Base-by-base conservation (phyloP, 768 basidiomycete species). In the Agaricus blazei region DNA sequence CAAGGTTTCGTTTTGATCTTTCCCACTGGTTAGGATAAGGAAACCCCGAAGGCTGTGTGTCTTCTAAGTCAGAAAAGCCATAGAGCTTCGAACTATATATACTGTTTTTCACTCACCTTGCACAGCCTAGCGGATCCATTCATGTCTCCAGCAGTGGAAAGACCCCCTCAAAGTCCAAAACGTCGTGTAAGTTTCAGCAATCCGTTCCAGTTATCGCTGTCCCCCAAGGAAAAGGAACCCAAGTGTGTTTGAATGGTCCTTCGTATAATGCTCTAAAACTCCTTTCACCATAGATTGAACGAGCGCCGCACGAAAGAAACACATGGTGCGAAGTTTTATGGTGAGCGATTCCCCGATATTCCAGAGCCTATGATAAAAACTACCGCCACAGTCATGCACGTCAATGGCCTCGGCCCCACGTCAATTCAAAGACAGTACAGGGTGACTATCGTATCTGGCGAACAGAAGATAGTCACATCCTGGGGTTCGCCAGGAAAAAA, bases 61-160 rank as follows among this genome's bases (percentile, higher is more conserved):
- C 46, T 47, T 47, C 28, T 9, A 14, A 34, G n/a, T 26, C 12
- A 38, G 24, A n/a, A 28, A 41, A 28, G 26, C 52, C 42, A 4
- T 24, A 36, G 6, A 9, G 38, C 28, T n/a, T 26, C 19, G 27
- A 14, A 19, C 44, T 53, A 53, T 53, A 46, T 53, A 53, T 47
- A 53, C 28, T n/a, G 15, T 26, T 23, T 9, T 36, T 28, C 52
- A n/a, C 52, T n/a, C 36, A 53, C 23, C 40, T 36, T 53, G 52
- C 52, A 53, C 52, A 53, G 52, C 52, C 44, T 46, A 46, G 11
- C 52, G n/a, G 29, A 46, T 43, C 5, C 43, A 27, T 34, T 37
- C 34, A 53, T 47, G 52, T 53, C 52, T 37, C 15, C 45, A 37
- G 26, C 24, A 15, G 26, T 43, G 11, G 28, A 37, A 12, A 19